phyloP scores from a whole-genome alignment of 164 flowering plant genomes.

The Buxus sempervirens region DNA sequence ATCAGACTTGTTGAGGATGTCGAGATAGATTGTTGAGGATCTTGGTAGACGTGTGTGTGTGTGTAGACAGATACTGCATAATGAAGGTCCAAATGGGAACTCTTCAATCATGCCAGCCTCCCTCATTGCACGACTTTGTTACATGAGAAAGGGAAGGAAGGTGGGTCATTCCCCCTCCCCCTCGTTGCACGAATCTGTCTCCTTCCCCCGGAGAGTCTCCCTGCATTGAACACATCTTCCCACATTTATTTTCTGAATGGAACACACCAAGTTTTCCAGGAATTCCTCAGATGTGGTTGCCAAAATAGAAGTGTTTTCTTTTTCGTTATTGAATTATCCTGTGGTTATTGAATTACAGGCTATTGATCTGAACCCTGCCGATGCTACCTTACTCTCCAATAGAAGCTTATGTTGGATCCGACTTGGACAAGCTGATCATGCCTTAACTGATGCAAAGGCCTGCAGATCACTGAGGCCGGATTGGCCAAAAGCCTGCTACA shows the following conservation, averaged over 20 bases:
- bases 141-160: no score
- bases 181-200: no score
- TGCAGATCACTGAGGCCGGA: constrained; percentile 83
- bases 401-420: constrained; percentile 96
- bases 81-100: no score
- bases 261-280: background rate
- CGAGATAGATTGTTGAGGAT: no score
- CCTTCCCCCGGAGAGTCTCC: no score
- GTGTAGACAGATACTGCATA: no score
- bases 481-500: constrained; percentile 90
- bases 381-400: constrained; percentile 77
- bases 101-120: no score
- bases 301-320: background rate
- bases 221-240: no score
- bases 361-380: constrained; percentile 72
- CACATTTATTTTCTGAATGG: background rate
- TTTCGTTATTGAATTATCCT: background rate
- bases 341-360: constrained; percentile 50
- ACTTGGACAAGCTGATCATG: constrained; percentile 87
- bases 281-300: background rate
- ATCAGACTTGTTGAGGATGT: no score
- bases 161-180: no score
- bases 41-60: no score
- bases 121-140: no score
- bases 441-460: constrained; percentile 82